These are phyloP conservation scores for Saitozyma podzolica DNA, from an alignment of 768 basidiomycete genomes.

Conservation along the genomic window DNA sequence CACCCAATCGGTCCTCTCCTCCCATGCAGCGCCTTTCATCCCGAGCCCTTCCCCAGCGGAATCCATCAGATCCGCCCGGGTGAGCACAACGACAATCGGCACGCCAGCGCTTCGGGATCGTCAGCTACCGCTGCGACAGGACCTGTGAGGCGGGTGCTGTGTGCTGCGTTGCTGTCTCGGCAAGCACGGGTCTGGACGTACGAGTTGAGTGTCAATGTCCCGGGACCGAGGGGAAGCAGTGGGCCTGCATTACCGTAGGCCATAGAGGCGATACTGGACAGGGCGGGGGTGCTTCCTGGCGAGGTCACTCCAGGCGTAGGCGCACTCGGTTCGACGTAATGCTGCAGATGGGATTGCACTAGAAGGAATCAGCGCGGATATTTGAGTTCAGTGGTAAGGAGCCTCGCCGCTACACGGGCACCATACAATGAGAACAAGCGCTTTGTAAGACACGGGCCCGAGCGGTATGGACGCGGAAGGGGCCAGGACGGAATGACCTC, in stretches of 20 bases:
- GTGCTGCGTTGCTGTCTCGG: too few species aligned
- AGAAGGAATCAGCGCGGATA: slow-evolving; percentile 8
- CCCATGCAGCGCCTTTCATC: slow-evolving; percentile 70
- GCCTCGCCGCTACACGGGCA: neutral
- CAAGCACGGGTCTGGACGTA: slow-evolving; percentile 9
- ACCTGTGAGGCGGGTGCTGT: too few species aligned
- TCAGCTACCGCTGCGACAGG: neutral
- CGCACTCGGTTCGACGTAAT: slow-evolving; percentile 77
- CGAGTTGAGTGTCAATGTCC: slow-evolving; percentile 81
- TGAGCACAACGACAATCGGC: slow-evolving; percentile 84
- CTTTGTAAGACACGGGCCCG: neutral
- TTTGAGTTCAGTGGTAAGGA: too few species aligned
- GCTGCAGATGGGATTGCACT: slow-evolving; percentile 88
- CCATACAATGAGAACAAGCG: neutral
- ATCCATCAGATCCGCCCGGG: slow-evolving; percentile 91
- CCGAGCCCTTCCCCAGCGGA: slow-evolving; percentile 70
- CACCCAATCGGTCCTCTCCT: slow-evolving; percentile 89
- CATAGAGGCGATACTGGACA: slow-evolving; percentile 1
- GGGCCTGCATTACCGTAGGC: slow-evolving; percentile 55
- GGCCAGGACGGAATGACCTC: too few species aligned
- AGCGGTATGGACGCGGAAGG: neutral
- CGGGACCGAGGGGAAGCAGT: slow-evolving; percentile 77
- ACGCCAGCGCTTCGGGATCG: slow-evolving; percentile 58
- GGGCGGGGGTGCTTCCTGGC: slow-evolving; percentile 56
- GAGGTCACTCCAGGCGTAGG: slow-evolving; percentile 59